Conservation (phyloP, 306 rosid genomes). For the Cercis canadensis region DNA sequence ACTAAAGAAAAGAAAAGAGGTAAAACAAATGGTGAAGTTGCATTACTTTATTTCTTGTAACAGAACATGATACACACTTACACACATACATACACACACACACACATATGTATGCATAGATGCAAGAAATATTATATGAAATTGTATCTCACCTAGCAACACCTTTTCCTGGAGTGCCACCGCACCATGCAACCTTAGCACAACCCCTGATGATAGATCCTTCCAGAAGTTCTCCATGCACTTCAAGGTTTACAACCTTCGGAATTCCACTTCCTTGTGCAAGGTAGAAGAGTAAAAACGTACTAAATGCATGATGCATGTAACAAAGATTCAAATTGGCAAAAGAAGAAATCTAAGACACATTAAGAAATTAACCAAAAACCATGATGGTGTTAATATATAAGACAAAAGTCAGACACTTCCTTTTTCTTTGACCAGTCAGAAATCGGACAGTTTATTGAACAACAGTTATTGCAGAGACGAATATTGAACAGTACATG, state of each 20-base stretch:
- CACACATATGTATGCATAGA: not conserved
- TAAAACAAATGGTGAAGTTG: conserved; percentile 27
- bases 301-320: conserved; percentile 17
- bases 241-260: conserved; percentile 82
- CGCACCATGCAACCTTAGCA: conserved; percentile 95
- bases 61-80: conserved; percentile 13
- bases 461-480: no score
- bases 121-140: conserved; percentile 7
- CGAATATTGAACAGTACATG: no score
- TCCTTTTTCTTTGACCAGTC: not conserved
- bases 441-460: not conserved
- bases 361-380: conserved; percentile 30
- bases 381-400: not conserved
- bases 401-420: conserved; percentile 10
- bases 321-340: not conserved
- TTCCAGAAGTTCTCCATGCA: conserved; percentile 83
- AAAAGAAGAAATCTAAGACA: not conserved
- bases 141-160: conserved; percentile 83
- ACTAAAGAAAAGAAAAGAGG: conserved; percentile 51
- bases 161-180: conserved; percentile 94
- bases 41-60: conserved; percentile 27
- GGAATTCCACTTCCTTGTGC: conserved; percentile 84
- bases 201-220: conserved; percentile 78
- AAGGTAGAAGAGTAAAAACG: conserved; percentile 22
- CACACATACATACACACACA: not conserved